Conservation (phyloP, 495 filamentous ascomycete genomes). For the Hyaloscypha bicolor region DNA sequence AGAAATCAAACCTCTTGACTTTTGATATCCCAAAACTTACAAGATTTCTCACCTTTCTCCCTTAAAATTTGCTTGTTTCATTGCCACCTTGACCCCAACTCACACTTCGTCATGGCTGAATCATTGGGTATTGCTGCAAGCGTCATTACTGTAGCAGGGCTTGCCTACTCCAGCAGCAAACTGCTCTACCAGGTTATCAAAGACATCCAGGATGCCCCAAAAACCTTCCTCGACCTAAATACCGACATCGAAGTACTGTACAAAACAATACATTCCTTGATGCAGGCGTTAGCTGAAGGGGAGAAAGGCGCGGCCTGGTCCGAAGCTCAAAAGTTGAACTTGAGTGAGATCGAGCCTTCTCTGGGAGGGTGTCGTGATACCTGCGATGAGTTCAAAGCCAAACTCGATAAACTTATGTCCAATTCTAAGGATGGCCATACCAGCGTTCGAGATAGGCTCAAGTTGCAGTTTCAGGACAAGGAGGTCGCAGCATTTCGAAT, state of each 20-base stretch:
- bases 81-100: neutral
- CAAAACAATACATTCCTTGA: neutral
- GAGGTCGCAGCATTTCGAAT: neutral
- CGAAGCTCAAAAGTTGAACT: constrained; percentile 1
- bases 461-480: neutral
- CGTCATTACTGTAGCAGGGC: constrained; percentile 5
- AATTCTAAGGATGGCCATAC: constrained; percentile 1
- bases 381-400: constrained; percentile 10
- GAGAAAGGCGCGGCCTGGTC: neutral
- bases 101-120: constrained; percentile 5
- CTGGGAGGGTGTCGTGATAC: constrained; percentile 5
- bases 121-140: constrained; percentile 6
- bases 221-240: neutral
- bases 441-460: neutral
- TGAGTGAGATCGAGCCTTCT: constrained; percentile 2
- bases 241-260: neutral
- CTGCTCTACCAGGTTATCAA: constrained; percentile 6
- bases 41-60: neutral
- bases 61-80: neutral
- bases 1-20: too few species aligned
- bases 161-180: constrained; percentile 15
- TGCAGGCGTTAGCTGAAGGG: neutral
- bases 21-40: too few species aligned
- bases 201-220: constrained; percentile 9
- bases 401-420: neutral